Evolutionary conservation across 2,329 filamentous ascomycete genomes (phyloP).

Genomic region (Cladosporium velox): DNA sequence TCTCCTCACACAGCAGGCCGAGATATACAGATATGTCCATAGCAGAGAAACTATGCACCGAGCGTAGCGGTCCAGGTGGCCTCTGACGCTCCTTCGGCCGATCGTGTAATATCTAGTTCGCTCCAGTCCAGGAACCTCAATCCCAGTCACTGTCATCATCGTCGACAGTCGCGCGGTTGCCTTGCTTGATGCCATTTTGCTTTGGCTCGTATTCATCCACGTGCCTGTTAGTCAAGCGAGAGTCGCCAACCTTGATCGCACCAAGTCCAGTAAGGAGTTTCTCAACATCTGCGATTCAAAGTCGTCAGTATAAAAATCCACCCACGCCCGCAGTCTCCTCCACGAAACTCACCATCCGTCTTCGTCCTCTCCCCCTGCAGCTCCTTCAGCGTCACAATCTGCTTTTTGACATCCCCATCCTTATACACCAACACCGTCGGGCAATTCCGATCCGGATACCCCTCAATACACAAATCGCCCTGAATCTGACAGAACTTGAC

Average conservation of each 20-base stretch:
- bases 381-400: slow-evolving; percentile 84
- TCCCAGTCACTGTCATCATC: slow-evolving; percentile 62
- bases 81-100: background rate
- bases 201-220: slow-evolving; percentile 57
- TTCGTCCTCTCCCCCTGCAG: slow-evolving; percentile 64
- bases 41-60: background rate
- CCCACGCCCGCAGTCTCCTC: background rate
- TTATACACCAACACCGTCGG: slow-evolving; percentile 92
- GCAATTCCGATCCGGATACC: slow-evolving; percentile 92
- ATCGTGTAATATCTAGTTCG: background rate
- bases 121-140: slow-evolving; percentile 39
- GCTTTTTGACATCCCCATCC: slow-evolving; percentile 87
- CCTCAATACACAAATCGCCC: slow-evolving; percentile 90
- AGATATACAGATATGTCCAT: too few species aligned
- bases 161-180: slow-evolving; percentile 42
- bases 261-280: slow-evolving; percentile 78
- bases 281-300: slow-evolving; percentile 63
- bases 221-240: slow-evolving; percentile 67
- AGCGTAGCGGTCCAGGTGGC: too few species aligned
- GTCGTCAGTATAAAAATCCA: background rate
- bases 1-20: too few species aligned
- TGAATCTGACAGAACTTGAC: slow-evolving; percentile 97
- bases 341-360: slow-evolving; percentile 59
- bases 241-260: slow-evolving; percentile 75
- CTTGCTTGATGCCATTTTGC: slow-evolving; percentile 57